These are phyloP conservation scores for Diaporthe sp. DNA, from an alignment of 2,329 filamentous ascomycete genomes.

Conservation along the genomic window DNA sequence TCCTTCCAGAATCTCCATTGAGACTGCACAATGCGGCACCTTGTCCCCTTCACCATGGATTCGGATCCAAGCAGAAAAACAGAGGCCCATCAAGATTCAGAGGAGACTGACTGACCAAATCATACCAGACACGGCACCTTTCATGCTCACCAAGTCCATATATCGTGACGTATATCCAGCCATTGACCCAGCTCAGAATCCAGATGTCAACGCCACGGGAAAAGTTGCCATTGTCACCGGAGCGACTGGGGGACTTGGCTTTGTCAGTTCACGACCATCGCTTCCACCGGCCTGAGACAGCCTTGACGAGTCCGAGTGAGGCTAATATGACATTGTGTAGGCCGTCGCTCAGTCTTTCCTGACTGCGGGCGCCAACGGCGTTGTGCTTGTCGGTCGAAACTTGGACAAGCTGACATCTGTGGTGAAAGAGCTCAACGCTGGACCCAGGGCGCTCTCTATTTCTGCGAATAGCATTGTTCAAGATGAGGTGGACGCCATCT, in stretches of 20 bases:
- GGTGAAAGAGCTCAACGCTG: neutral
- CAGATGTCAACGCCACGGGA: conserved; percentile 33
- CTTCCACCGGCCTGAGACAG: too few species aligned
- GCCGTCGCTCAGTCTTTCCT: conserved; percentile 40
- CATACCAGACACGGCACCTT: conserved; percentile 35
- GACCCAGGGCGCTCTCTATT: neutral
- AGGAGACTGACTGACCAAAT: neutral
- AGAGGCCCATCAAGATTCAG: neutral
- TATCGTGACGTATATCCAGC: conserved; percentile 41
- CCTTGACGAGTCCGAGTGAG: too few species aligned
- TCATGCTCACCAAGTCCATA: conserved; percentile 38
- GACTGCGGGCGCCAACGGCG: conserved; percentile 41
- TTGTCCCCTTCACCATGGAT: neutral
- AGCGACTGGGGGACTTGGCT: conserved; percentile 43
- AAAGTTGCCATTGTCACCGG: conserved; percentile 43
- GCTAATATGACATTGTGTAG: neutral
- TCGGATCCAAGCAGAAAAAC: neutral
- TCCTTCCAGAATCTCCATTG: neutral
- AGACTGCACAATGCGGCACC: neutral
- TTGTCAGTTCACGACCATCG: conserved; percentile 32
- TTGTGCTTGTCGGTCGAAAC: conserved; percentile 44
- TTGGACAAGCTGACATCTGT: conserved; percentile 16
- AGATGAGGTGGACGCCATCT: conserved; percentile 33
- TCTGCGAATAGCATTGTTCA: neutral
- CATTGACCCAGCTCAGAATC: conserved; percentile 38